Evolutionary conservation across 2,329 filamentous ascomycete genomes (phyloP), one percentile per base, ranked within the genome.

Genomic region (Diaporthe velutina): DNA sequence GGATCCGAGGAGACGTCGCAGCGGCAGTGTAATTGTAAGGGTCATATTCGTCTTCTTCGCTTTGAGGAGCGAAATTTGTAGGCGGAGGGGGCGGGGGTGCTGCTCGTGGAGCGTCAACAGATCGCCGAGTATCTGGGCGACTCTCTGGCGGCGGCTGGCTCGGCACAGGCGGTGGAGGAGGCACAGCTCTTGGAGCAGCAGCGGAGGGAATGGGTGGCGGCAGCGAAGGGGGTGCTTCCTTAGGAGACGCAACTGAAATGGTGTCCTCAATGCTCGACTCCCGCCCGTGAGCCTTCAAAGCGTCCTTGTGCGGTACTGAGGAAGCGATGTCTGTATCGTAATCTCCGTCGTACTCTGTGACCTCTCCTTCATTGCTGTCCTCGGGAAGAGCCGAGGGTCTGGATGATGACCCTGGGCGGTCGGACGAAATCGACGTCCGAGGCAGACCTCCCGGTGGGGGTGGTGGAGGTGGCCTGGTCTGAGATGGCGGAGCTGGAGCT

Each of bases 241-340:
- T 79, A 4, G 90, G 90, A 8, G 91, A 92, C 75, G 88, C 87
- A n/a, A 92, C 85, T 4, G 90, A 90, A 54, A 87, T 90, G 52
- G 88, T 91, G 74, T 93, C 92, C 76, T 97, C 95, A 71, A 94
- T 81, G 81, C 94, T 97, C 9, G 93, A 91, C 60, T 96, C 94
- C 71, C 93, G 90, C 10, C 89, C 90, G 82, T 98, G 95, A 12
- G 94, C 87, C 83, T 96, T 98, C 76, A 98, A 84, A 0, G 96
- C 96, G 84, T 98, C 96, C 84, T 98, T 98, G 83, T 98, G 95
- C 73, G 94, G 95, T n/a, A 91, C 95, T 13, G 95, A 93, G n/a
- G 96, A 95, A 2, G 94, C 96, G 81, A 98, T 98, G 82, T 98
- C 97, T 9, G 97, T 98, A 79, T 98, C 97, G 82, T 98, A 98